A percentile compares a stretch with the other conserved stretches of the same genome.
Evolutionary conservation across 768 basidiomycete species (phyloP).

Genomic region (Dioszegia crocea): DNA sequence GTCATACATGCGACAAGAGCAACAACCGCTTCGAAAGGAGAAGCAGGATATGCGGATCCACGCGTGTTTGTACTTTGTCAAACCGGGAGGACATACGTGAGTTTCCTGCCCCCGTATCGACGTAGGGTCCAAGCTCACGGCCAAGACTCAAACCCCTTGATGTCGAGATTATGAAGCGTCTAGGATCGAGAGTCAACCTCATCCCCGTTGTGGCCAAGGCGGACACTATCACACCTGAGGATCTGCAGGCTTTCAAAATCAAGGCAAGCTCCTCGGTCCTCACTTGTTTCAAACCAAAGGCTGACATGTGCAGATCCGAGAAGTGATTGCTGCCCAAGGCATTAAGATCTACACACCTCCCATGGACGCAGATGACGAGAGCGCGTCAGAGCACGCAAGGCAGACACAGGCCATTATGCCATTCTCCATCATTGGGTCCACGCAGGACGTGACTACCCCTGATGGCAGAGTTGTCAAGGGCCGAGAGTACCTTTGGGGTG

Average conservation of each 20-base stretch:
- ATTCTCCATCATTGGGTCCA: slow-evolving; percentile 97
- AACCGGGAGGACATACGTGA: slow-evolving; percentile 63
- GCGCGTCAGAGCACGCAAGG: slow-evolving; percentile 80
- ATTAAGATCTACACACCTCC: slow-evolving; percentile 95
- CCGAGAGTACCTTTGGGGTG: slow-evolving; percentile 98
- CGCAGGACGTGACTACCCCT: slow-evolving; percentile 82
- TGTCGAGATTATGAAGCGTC: slow-evolving; percentile 99
- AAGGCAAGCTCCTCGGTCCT: slow-evolving; percentile 59
- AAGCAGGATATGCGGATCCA: slow-evolving; percentile 95
- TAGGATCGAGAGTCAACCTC: slow-evolving; percentile 94
- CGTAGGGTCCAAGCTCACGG: neutral
- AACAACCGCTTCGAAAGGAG: slow-evolving; percentile 90
- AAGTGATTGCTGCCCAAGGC: slow-evolving; percentile 82
- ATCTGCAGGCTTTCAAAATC: slow-evolving; percentile 85
- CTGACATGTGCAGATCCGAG: slow-evolving; percentile 63
- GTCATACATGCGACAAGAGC: slow-evolving; percentile 76
- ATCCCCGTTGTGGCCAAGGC: slow-evolving; percentile 98
- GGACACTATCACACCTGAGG: slow-evolving; percentile 91
- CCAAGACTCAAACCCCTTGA: slow-evolving; percentile 88
- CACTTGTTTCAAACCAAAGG: neutral
- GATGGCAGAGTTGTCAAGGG: slow-evolving; percentile 95
- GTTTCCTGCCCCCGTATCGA: neutral
- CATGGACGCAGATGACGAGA: slow-evolving; percentile 80
- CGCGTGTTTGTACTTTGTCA: slow-evolving; percentile 93
- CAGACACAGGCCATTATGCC: slow-evolving; percentile 81